These are phyloP conservation scores for Cadophora luteo-olivacea DNA, from an alignment of 2,329 filamentous ascomycete species.

Conservation along the genomic window DNA sequence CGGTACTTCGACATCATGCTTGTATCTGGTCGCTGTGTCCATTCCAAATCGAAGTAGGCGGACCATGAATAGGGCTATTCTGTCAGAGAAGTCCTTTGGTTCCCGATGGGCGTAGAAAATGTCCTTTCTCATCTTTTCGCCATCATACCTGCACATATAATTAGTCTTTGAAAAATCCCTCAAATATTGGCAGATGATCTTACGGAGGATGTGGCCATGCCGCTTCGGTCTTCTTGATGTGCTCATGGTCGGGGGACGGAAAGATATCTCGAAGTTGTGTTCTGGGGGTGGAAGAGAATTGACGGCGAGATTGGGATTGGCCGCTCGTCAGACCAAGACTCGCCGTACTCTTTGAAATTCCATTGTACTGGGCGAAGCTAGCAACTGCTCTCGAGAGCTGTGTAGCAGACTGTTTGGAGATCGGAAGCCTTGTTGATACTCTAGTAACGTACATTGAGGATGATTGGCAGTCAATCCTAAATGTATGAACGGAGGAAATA, in stretches of 20 bases:
- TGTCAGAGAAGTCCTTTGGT: constrained; percentile 76
- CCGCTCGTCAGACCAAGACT: constrained; percentile 27
- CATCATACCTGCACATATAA: constrained; percentile 64
- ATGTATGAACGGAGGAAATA: constrained; percentile 15
- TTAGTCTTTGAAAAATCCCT: background rate
- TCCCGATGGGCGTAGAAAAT: constrained; percentile 80
- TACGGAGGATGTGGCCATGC: constrained; percentile 62
- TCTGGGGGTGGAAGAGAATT: constrained; percentile 41
- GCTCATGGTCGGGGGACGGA: constrained; percentile 41
- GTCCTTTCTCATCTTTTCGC: constrained; percentile 75
- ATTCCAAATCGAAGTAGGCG: constrained; percentile 79
- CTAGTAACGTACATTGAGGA: constrained; percentile 41
- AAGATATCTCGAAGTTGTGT: constrained; percentile 42
- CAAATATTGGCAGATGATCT: constrained; percentile 5
- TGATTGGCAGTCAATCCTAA: constrained; percentile 21
- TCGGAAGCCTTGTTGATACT: constrained; percentile 36
- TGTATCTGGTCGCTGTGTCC: constrained; percentile 82
- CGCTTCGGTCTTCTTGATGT: constrained; percentile 66
- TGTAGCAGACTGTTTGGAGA: constrained; percentile 37
- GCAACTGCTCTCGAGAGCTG: constrained; percentile 40
- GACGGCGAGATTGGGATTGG: constrained; percentile 30
- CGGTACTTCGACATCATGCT: constrained; percentile 65
- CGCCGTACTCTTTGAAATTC: constrained; percentile 25
- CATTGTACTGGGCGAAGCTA: constrained; percentile 37
- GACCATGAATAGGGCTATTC: constrained; percentile 78